Evolutionary conservation across 1,139 yeast species (phyloP).

Genomic region (Arxiozyma bovina): DNA sequence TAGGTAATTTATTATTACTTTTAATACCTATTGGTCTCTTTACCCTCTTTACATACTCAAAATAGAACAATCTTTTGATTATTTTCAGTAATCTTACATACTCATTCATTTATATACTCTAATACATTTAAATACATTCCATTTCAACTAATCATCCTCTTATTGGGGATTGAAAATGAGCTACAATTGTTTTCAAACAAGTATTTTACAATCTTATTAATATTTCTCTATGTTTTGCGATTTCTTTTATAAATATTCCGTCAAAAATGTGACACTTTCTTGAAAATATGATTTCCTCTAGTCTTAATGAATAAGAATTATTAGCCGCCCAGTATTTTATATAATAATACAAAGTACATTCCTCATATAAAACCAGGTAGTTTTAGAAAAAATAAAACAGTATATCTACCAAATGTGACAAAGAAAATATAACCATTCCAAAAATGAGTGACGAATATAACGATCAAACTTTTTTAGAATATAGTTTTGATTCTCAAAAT

Average conservation of each 20-base stretch:
- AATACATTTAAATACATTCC: not conserved
- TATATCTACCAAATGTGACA: too few relatives aligned
- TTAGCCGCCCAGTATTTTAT: not conserved
- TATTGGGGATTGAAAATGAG: too few relatives aligned
- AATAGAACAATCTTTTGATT: not conserved
- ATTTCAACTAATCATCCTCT: too few relatives aligned
- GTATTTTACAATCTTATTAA: not conserved
- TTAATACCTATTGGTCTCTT: not conserved
- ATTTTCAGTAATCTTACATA: not conserved
- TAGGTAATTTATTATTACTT: too few relatives aligned
- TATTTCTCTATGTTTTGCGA: too few relatives aligned
- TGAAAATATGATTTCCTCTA: too few relatives aligned
- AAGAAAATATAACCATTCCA: not conserved
- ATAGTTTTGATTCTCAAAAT: slow-evolving; percentile 6
- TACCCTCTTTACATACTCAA: not conserved
- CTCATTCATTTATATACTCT: not conserved
- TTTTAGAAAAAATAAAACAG: too few relatives aligned
- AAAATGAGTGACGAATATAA: not conserved
- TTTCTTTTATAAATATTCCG: not conserved
- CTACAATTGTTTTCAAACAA: too few relatives aligned
- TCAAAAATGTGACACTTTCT: not conserved
- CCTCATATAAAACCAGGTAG: not conserved
- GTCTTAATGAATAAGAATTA: too few relatives aligned
- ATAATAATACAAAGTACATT: too few relatives aligned
- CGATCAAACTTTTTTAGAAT: not conserved